Evolutionary conservation across 495 filamentous ascomycete genomes (phyloP), one percentile per base, ranked within the genome.

Genomic region (Evernia prunastri): DNA sequence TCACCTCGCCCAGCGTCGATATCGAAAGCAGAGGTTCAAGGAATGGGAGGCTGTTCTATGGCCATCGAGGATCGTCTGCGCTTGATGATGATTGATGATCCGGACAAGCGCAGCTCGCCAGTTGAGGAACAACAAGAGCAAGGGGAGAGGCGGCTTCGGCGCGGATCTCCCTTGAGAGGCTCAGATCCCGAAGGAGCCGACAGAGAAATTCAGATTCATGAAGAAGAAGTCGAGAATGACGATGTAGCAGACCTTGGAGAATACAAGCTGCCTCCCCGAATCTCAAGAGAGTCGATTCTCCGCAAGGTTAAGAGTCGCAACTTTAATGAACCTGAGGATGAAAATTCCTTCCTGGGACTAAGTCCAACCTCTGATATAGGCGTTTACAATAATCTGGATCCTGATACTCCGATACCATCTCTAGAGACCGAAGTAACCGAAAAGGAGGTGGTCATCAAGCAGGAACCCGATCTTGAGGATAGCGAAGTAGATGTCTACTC

Each of bases 251-350:
- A 84, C 12, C 72, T 85, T 31, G 82, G 78, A 18, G 82, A 85
- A 39, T 86, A 86, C 62, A 80, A 87, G 59, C 74, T 87, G 0
- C 83, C 87, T 37, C 89, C 89, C 18, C 87, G 86, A 35, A 93
- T 96, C 70, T 97, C 94, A 40, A 83, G 94, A 27, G 94, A 97
- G 71, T 96, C 92, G 0, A 97, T 97, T 63, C 76, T 96, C 57
- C 85, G 91, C 20, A 91, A 91, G 63, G 86, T 97, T 29, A 91
- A 92, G 68, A 87, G 70, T 68, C 77, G 63, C 71, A 67, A 51
- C 51, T 74, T 74, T 73, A 58, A 60, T 42, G 40, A 73, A 18
- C 74, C 77, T 43, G 86, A 90, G 56, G 84, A 84, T n/a, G 81
- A 84, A 63, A 84, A 85, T 53, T 81, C 80, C 60, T 86, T 87